Evolutionary conservation across 352 stramenopile genomes (phyloP), one percentile per base, ranked within the genome.

Genomic region (Globisporangium parvum): DNA sequence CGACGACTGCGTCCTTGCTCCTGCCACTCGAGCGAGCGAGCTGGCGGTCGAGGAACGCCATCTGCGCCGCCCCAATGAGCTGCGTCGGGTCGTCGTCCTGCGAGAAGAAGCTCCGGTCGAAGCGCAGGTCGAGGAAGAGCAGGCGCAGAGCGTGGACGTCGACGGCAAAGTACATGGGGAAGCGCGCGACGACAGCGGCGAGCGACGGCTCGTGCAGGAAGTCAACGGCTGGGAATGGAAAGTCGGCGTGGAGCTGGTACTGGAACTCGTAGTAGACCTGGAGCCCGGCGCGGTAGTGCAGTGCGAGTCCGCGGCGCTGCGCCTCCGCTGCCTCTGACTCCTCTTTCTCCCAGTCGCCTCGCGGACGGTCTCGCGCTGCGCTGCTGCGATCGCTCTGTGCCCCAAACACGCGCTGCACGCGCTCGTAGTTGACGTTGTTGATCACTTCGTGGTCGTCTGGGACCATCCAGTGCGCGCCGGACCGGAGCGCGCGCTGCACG

Each of bases 391-490:
- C n/a, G n/a, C 6, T 31, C 26, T 0, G 24, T 24, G 3, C 3
- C 6, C 44, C 20, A 58, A 81, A 74, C 12, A 66, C 59, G 6
- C 66, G 67, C 17, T 77, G 57, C 17, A 80, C 65, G 10, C 63
- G 49, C 53, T 73, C 66, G 20, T 65, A 65, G 55, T 86, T 90
- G 56, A 87, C 69, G 54, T 91, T 91, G 66, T 90, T 91, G 54
- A 82, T 58, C 18, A 91, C 66, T 44, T 91, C 81, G 57, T 91
- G 81, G 62, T 91, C 81, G 51, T 91, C 81, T 0, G 80, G 76
- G 4, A 90, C 48, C 81, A 91, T 91, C 80, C 77, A 90, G 55
- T 90, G 79, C 14, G 81, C 81, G 26, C 81, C 81, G 4, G 59
- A 45, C 2, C 81, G 77, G 3, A 90, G 58, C 51, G 87, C 71